Evolutionary conservation across 1,284 basidiomycete species (phyloP).

Genomic region (Neonothopanus nambi): DNA sequence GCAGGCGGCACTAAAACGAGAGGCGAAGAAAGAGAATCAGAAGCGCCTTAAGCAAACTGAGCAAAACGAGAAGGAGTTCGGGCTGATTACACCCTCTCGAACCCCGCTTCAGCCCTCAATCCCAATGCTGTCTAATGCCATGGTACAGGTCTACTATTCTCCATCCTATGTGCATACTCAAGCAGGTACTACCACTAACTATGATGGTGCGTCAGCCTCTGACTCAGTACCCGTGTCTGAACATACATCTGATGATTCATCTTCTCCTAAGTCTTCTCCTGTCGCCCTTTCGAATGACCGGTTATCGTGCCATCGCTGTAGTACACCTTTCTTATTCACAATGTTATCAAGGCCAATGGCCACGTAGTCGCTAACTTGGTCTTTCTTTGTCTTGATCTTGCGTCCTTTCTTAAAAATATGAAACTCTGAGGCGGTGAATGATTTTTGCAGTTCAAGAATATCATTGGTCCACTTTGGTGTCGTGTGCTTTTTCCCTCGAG

Average conservation of each 20-base stretch:
- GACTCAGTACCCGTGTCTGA: neutral
- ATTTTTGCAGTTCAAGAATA: neutral
- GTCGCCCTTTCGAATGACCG: neutral
- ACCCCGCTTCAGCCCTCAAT: too few relatives aligned
- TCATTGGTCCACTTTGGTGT: neutral
- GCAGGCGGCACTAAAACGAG: neutral
- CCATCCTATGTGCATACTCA: too few relatives aligned
- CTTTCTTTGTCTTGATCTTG: neutral
- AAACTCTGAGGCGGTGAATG: constrained; percentile 1
- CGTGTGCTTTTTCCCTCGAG: constrained; percentile 12
- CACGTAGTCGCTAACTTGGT: neutral
- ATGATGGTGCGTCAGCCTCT: neutral
- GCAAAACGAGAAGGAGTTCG: neutral
- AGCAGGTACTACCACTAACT: too few relatives aligned
- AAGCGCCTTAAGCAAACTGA: neutral
- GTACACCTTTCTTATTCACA: neutral
- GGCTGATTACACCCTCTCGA: neutral
- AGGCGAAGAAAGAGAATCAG: neutral
- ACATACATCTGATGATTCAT: neutral
- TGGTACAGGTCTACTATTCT: too few relatives aligned
- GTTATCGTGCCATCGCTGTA: neutral
- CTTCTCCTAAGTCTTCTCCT: neutral
- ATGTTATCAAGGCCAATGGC: neutral
- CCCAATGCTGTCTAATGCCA: too few relatives aligned
- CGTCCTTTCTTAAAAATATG: neutral